A percentile compares a stretch with the other conserved stretches of the same genome.
Evolutionary conservation across 495 filamentous ascomycete genomes (phyloP).

Genomic region (Lasiosphaeria hispida): DNA sequence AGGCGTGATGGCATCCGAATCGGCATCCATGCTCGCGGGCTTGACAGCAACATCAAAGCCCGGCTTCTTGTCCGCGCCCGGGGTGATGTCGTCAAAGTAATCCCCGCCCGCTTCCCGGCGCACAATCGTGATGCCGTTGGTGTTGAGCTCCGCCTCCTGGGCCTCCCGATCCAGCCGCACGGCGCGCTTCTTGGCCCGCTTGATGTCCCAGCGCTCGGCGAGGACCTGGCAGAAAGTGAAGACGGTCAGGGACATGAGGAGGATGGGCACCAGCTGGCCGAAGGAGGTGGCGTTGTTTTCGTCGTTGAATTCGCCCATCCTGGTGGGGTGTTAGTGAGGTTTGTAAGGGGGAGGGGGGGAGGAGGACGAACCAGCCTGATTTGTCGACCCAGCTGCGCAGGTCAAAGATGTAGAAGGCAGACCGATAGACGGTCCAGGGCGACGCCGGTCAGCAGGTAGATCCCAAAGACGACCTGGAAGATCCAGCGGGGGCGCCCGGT

Average conservation of each 20-base stretch:
- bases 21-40: not conserved
- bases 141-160: no score
- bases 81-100: no score
- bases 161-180: no score
- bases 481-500: constrained; percentile 13
- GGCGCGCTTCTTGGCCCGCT: no score
- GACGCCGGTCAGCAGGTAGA: constrained; percentile 27
- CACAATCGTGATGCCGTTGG: no score
- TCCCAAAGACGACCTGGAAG: constrained; percentile 20
- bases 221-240: constrained; percentile 38
- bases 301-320: constrained; percentile 17
- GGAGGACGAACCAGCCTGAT: constrained; percentile 27
- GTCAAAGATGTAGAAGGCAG: constrained; percentile 26
- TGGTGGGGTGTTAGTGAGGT: constrained; percentile 3
- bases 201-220: constrained; percentile 1
- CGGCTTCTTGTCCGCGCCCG: not conserved
- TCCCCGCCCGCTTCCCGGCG: not conserved
- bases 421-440: constrained; percentile 19
- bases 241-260: constrained; percentile 33
- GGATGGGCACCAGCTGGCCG: constrained; percentile 39
- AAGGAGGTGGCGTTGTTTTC: constrained; percentile 39
- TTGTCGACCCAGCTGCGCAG: constrained; percentile 31
- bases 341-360: not conserved
- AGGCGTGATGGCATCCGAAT: not conserved
- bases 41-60: not conserved